Evolutionary conservation across 177 flowering plant species (phyloP).

Genomic region (Vitis hybrid): DNA sequence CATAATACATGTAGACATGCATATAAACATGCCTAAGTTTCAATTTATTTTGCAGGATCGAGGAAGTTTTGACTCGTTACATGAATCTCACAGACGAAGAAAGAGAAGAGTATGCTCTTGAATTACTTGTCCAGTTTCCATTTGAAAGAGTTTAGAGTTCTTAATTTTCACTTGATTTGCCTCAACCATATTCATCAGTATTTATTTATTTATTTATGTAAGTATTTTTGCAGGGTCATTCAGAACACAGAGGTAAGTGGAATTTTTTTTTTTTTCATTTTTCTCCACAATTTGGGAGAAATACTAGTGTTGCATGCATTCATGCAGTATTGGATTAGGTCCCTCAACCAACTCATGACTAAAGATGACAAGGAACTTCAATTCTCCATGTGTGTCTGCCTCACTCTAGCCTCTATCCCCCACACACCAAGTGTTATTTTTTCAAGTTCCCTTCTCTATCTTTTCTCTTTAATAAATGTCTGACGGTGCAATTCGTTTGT

Average conservation of each 20-base stretch:
- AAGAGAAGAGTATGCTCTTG: conserved; percentile 32
- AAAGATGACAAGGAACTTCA: conserved; percentile 41
- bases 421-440: background rate
- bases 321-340: conserved; percentile 35
- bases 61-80: conserved; percentile 44
- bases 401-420: background rate
- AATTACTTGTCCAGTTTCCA: too few relatives aligned
- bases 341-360: conserved; percentile 30
- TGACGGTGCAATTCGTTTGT: background rate
- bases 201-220: background rate
- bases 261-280: background rate
- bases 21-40: too few relatives aligned
- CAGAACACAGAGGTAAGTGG: conserved; percentile 32
- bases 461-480: background rate
- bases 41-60: conserved; percentile 29
- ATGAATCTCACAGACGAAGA: conserved; percentile 42
- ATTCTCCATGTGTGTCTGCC: conserved; percentile 41
- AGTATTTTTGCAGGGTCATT: conserved; percentile 23
- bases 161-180: background rate
- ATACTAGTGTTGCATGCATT: background rate
- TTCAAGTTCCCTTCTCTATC: background rate
- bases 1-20: too few relatives aligned
- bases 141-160: background rate
- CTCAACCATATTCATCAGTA: background rate
- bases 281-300: background rate